Conservation (phyloP, 2,329 filamentous ascomycete genomes). For the Microcyclosporella mali region DNA sequence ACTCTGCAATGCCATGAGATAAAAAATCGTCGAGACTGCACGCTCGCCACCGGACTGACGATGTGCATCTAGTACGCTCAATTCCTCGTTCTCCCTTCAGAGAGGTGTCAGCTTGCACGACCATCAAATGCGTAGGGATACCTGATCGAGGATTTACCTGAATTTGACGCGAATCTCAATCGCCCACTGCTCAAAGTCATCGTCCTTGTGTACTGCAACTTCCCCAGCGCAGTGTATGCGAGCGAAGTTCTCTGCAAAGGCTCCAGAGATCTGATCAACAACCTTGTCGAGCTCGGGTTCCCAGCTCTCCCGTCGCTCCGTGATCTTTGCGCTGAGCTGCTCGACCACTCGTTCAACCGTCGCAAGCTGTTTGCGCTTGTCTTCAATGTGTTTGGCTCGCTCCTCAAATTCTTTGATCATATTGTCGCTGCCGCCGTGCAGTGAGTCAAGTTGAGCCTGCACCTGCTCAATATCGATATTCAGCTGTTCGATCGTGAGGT, state of each 20-base stretch:
- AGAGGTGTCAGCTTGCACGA: slow-evolving; percentile 5
- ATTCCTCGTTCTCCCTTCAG: slow-evolving; percentile 65
- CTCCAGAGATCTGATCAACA: slow-evolving; percentile 74
- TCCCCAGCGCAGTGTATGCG: slow-evolving; percentile 92
- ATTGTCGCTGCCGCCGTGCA: slow-evolving; percentile 64
- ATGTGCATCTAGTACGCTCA: slow-evolving; percentile 81
- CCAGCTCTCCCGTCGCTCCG: slow-evolving; percentile 64
- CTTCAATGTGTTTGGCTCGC: slow-evolving; percentile 63
- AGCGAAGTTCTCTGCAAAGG: slow-evolving; percentile 88
- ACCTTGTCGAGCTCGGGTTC: slow-evolving; percentile 77
- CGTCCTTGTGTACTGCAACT: slow-evolving; percentile 77
- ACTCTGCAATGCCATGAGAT: slow-evolving; percentile 93
- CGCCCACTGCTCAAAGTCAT: slow-evolving; percentile 87
- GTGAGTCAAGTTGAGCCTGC: slow-evolving; percentile 68
- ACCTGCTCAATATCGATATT: slow-evolving; percentile 69
- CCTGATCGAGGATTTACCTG: slow-evolving; percentile 50
- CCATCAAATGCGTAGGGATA: background rate
- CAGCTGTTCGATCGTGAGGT: slow-evolving; percentile 38
- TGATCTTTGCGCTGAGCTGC: slow-evolving; percentile 53
- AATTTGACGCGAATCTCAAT: slow-evolving; percentile 95
- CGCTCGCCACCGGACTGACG: slow-evolving; percentile 95
- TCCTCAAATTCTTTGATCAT: slow-evolving; percentile 72
- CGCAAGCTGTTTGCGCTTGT: slow-evolving; percentile 48
- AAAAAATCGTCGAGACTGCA: slow-evolving; percentile 96
- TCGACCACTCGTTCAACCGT: slow-evolving; percentile 51